Conservation (phyloP, 225 moss, liverwort and hornwort genomes). For the Thuidium tamariscinum region DNA sequence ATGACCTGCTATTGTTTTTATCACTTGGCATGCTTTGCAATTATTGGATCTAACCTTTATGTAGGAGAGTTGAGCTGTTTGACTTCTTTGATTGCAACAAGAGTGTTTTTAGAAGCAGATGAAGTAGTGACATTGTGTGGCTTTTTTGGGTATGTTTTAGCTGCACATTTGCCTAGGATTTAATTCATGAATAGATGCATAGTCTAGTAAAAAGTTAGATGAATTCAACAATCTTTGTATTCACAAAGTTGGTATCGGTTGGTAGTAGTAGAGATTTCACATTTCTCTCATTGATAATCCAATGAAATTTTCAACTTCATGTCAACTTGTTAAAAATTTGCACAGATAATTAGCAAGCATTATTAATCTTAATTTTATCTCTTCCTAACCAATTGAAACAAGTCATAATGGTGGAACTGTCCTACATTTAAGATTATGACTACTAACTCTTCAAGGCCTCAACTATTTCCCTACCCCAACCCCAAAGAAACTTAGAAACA, state of each 20-base stretch:
- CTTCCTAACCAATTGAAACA: no score
- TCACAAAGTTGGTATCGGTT: accelerated
- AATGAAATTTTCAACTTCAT: not conserved
- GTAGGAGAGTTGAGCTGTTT: not conserved
- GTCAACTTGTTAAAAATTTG: not conserved
- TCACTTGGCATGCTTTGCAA: not conserved
- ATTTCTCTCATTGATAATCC: accelerated
- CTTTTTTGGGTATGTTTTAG: not conserved
- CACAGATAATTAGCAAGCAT: no score
- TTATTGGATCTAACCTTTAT: not conserved
- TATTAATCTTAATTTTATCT: no score
- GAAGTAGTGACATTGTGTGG: not conserved
- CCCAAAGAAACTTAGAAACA: no score
- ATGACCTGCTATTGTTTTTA: not conserved
- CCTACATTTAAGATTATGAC: no score
- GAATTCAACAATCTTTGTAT: no score
- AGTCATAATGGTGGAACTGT: no score
- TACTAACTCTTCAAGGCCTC: no score
- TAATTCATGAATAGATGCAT: not conserved
- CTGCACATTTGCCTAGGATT: accelerated
- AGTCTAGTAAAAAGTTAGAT: not conserved
- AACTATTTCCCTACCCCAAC: no score
- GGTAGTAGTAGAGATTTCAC: not conserved
- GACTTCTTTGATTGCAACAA: not conserved
- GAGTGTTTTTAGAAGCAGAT: not conserved